Conservation (phyloP, 768 basidiomycete species). For the Crassisporium funariophilum region DNA sequence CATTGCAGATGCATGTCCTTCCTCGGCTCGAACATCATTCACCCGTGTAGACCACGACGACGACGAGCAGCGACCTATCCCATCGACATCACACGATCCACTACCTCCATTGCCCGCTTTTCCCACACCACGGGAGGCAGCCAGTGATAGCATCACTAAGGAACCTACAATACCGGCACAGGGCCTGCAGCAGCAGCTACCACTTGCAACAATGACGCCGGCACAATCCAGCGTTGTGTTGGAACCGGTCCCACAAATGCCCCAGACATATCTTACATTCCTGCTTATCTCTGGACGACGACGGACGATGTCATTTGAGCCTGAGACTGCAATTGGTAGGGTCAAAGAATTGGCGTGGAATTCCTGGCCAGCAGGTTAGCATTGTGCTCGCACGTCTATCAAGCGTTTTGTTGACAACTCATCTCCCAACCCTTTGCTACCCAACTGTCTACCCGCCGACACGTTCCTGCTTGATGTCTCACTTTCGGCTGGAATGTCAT, state of each 20-base stretch:
- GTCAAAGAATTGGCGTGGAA: conserved; percentile 87
- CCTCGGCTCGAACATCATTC: conserved; percentile 51
- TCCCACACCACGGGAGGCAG: conserved; percentile 20
- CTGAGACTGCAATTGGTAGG: conserved; percentile 71
- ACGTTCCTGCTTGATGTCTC: conserved; percentile 3
- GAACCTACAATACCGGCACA: conserved; percentile 8
- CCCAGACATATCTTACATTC: conserved; percentile 69
- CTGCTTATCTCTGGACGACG: conserved; percentile 70
- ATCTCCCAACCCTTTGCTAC: conserved; percentile 2
- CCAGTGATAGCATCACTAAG: conserved; percentile 12
- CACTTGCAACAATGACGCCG: conserved; percentile 8
- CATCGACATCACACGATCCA: conserved; percentile 24
- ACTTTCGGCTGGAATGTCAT: conserved; percentile 3
- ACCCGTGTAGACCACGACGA: conserved; percentile 46
- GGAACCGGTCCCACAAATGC: conserved; percentile 53
- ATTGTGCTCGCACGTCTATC: conserved; percentile 2
- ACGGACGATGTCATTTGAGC: conserved; percentile 74
- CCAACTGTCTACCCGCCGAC: no score
- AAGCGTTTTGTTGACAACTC: conserved; percentile 11
- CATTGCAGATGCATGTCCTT: conserved; percentile 12
- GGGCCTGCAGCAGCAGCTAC: conserved; percentile 11
- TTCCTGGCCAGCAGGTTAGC: conserved; percentile 73
- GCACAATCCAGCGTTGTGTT: conserved; percentile 8
- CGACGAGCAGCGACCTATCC: conserved; percentile 29
- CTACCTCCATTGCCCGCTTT: conserved; percentile 14